phyloP scores from a whole-genome alignment of 1,284 basidiomycete genomes.

The Ganoderma multipileum region DNA sequence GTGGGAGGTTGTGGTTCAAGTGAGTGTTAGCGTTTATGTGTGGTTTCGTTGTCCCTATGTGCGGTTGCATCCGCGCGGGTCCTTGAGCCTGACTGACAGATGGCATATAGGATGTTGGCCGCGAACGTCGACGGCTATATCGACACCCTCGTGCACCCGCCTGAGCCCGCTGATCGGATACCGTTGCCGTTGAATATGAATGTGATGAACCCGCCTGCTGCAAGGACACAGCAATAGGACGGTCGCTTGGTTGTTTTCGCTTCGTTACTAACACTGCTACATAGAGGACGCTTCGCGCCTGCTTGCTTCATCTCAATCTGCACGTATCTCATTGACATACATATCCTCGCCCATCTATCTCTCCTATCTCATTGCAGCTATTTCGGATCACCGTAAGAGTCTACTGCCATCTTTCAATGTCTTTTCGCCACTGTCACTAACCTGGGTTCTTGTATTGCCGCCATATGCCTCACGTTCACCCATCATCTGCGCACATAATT shows the following conservation, averaged over 20 bases:
- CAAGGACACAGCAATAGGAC: conserved; percentile 23
- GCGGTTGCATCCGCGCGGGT: too few relatives aligned
- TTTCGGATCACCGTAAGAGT: background rate
- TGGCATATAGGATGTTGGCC: conserved; percentile 18
- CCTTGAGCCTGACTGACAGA: conserved; percentile 6
- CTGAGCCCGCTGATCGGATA: conserved; percentile 24
- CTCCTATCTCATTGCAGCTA: background rate
- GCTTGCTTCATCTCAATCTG: conserved; percentile 2
- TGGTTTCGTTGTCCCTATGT: background rate
- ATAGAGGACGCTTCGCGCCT: background rate
- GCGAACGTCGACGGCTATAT: conserved; percentile 32
- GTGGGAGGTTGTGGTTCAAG: conserved; percentile 70
- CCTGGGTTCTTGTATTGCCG: background rate
- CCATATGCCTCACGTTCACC: background rate
- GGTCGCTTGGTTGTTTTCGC: background rate
- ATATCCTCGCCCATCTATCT: background rate
- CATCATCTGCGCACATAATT: background rate
- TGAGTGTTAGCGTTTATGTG: conserved; percentile 38
- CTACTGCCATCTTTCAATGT: background rate
- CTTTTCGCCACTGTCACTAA: background rate
- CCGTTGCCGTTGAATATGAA: conserved; percentile 5
- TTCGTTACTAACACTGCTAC: background rate
- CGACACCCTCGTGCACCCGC: conserved; percentile 29
- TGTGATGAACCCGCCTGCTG: background rate
- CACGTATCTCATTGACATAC: background rate